Conservation (phyloP, 306 rosid species). For the Dryas alaskensis region DNA sequence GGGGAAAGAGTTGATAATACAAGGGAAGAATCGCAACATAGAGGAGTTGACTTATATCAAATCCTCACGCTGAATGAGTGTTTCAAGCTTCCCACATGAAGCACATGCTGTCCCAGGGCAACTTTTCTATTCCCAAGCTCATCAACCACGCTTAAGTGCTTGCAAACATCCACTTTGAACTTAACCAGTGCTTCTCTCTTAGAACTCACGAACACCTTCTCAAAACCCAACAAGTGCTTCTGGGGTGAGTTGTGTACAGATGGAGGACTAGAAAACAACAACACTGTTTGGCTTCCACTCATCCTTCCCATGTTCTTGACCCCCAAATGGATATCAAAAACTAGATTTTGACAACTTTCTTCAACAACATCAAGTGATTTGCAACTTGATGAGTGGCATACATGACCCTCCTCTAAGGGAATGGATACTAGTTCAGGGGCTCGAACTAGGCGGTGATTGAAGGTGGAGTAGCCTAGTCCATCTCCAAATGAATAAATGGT, state of each 20-base stretch:
- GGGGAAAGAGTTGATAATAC: neutral
- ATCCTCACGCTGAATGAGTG: slow-evolving; percentile 62
- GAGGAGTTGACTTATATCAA: slow-evolving; percentile 53
- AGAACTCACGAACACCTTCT: slow-evolving; percentile 60
- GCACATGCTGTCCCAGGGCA: slow-evolving; percentile 69
- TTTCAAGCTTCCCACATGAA: slow-evolving; percentile 85
- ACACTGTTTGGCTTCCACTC: slow-evolving; percentile 66
- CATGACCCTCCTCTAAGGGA: slow-evolving; percentile 62
- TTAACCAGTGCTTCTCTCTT: slow-evolving; percentile 49
- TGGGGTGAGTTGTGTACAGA: slow-evolving; percentile 66
- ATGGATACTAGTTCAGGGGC: slow-evolving; percentile 60
- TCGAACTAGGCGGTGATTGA: slow-evolving; percentile 53
- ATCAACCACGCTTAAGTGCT: slow-evolving; percentile 84
- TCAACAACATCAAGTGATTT: slow-evolving; percentile 60
- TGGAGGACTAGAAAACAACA: slow-evolving; percentile 73
- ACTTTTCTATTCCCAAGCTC: slow-evolving; percentile 75
- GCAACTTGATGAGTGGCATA: slow-evolving; percentile 66
- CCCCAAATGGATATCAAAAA: slow-evolving; percentile 58
- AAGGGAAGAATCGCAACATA: slow-evolving; percentile 3
- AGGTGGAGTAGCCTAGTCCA: slow-evolving; percentile 62
- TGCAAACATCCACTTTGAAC: slow-evolving; percentile 79
- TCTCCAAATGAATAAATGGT: slow-evolving; percentile 83
- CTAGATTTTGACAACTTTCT: slow-evolving; percentile 54
- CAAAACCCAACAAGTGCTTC: slow-evolving; percentile 73
- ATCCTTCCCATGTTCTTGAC: slow-evolving; percentile 63